phyloP scores from a whole-genome alignment of 2,329 filamentous ascomycete genomes.

The Botryosphaeria dothidea region DNA sequence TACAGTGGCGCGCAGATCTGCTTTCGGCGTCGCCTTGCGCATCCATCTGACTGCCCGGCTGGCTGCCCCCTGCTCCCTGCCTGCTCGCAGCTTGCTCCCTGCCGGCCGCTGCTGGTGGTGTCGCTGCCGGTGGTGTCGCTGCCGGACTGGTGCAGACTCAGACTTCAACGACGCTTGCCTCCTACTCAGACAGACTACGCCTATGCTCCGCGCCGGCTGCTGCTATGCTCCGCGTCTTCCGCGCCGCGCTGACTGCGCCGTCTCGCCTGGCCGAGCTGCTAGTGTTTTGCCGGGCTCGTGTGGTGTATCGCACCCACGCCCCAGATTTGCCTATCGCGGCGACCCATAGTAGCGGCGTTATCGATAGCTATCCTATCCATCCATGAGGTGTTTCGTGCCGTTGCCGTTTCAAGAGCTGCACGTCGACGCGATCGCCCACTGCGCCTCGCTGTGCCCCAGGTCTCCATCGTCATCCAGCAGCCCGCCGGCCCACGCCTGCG shows the following conservation, averaged over 20 bases:
- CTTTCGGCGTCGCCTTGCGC: conserved; percentile 20
- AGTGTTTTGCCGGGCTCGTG: conserved; percentile 11
- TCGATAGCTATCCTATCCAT: conserved; percentile 19
- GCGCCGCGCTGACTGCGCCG: conserved; percentile 5
- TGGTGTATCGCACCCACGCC: not conserved
- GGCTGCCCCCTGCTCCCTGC: not conserved
- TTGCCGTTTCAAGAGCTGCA: conserved; percentile 19
- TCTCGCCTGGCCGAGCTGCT: conserved; percentile 6
- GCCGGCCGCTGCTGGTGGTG: no score
- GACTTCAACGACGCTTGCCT: not conserved
- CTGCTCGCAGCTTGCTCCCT: not conserved
- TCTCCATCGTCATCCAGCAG: conserved; percentile 9
- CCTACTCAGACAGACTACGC: not conserved
- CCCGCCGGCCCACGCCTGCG: not conserved
- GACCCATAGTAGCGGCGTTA: conserved; percentile 14
- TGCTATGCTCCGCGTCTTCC: not conserved
- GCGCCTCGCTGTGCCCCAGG: conserved; percentile 13
- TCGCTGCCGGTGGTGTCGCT: no score
- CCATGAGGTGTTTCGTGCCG: conserved; percentile 14
- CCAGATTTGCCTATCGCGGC: conserved; percentile 18
- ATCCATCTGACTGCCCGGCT: not conserved
- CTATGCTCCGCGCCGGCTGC: no score
- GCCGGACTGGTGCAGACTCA: not conserved
- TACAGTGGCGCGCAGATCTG: conserved; percentile 20
- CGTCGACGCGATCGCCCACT: conserved; percentile 15